Percentiles rank a stretch among this genome's conserved stretches.
Conservation (phyloP, 768 basidiomycete species). For the Russula olivacea region DNA sequence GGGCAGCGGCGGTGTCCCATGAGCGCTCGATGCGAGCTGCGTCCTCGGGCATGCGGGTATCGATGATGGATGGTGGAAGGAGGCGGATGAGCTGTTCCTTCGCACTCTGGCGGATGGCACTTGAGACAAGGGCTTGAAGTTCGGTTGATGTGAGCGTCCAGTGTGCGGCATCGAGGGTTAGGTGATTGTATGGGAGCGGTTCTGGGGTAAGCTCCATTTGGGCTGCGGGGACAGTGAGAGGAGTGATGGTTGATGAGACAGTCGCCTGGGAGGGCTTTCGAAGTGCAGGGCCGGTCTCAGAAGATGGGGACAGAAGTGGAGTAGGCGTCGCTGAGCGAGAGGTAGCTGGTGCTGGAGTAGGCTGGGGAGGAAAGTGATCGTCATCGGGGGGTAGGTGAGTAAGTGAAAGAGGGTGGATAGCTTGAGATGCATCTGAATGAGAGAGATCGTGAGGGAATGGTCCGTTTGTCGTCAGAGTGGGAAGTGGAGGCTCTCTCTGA, state of each 20-base stretch:
- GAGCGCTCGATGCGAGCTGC: slow-evolving; percentile 4
- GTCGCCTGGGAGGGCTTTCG: slow-evolving; percentile 14
- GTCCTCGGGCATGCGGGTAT: slow-evolving; percentile 8
- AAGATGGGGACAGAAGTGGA: background rate
- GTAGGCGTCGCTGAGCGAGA: slow-evolving; percentile 15
- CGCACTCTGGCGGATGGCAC: slow-evolving; percentile 26
- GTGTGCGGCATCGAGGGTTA: slow-evolving; percentile 25
- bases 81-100: slow-evolving; percentile 25
- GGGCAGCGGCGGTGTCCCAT: slow-evolving; percentile 15
- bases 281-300: background rate
- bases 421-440: background rate
- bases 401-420: background rate
- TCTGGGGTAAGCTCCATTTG: slow-evolving; percentile 17
- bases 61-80: slow-evolving; percentile 17
- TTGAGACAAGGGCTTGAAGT: slow-evolving; percentile 24
- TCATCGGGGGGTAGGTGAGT: background rate
- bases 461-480: background rate
- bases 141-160: slow-evolving; percentile 25
- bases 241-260: background rate
- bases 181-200: slow-evolving; percentile 21
- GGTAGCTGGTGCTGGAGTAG: background rate
- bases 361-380: background rate
- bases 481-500: background rate
- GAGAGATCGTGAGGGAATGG: background rate
- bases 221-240: slow-evolving; percentile 9